Evolutionary conservation across 257 asterid species (phyloP), one percentile per base, ranked within the genome.

Genomic region (Primulina tabacum): DNA sequence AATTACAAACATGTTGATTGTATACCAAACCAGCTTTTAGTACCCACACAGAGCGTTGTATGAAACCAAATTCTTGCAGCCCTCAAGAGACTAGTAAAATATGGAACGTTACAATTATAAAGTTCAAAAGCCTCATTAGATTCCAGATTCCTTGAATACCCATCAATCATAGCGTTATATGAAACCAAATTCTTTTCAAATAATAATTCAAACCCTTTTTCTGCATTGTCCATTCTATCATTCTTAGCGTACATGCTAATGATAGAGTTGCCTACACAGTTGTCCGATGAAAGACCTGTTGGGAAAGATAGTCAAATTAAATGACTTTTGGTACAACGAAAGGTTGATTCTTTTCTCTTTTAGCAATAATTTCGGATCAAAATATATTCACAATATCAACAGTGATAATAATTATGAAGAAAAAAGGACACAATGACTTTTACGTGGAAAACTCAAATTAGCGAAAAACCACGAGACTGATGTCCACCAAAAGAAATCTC

Each of bases 171-270:
- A 38, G 95, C 78, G 56, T 90, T 93, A 37, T 84, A 89, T 7
- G 99, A 90, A 80, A 89, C 77, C 74, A 89, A 71, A 83, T 86
- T 89, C 87, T 84, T 91, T 58, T 91, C 95, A 43, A 93, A 85
- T 34, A 93, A 76, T 80, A 82, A 77, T 60, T 91, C 96, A 64
- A 93, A 93, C 59, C 92, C 96, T 81, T 79, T 85, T 28, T 83
- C 79, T 29, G 97, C 97, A 74, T 88, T 90, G 68, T 87, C 99
- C 74, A 83, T 79, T 79, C 82, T 82, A 78, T 89, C 92, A 67
- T 77, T 76, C 83, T 82, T 92, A 6, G 92, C 77, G 63, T 86
- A 89, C 95, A 93, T 81, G 83, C 90, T 82, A 53, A 93, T 93
- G 60, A 93, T 77, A 60, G 99, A 86, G 73, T 93, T 93, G 2